phyloP scores from a whole-genome alignment of 192 early-diverging fungal genomes.

The Podila minutissima region DNA sequence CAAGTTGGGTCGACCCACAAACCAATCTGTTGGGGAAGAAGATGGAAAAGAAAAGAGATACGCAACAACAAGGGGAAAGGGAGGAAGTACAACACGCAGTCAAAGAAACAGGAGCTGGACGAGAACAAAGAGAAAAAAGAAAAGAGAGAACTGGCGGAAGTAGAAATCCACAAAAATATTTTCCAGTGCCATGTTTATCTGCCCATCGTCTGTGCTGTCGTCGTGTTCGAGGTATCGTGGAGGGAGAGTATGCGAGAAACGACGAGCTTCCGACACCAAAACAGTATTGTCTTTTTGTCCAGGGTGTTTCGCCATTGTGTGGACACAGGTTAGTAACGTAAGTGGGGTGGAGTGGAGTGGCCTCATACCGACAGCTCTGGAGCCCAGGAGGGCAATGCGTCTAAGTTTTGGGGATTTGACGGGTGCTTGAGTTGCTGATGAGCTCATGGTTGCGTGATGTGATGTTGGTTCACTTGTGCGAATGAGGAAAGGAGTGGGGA shows the following conservation, averaged over 20 bases:
- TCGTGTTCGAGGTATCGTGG: too few relatives aligned
- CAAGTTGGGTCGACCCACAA: neutral
- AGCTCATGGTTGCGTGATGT: constrained; percentile 12
- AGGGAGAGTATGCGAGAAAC: too few relatives aligned
- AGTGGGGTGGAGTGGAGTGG: neutral
- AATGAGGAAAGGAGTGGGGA: constrained; percentile 17
- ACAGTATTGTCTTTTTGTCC: too few relatives aligned
- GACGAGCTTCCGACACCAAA: too few relatives aligned
- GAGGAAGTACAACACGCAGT: neutral
- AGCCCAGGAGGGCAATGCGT: constrained; percentile 84
- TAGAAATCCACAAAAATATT: too few relatives aligned
- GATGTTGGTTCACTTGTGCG: neutral
- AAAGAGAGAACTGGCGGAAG: neutral
- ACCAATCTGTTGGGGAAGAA: too few relatives aligned
- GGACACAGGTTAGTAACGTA: neutral
- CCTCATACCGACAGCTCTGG: constrained; percentile 77
- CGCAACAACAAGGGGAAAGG: too few relatives aligned
- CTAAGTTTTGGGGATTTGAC: constrained; percentile 69
- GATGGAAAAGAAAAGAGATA: neutral
- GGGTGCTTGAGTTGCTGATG: constrained; percentile 31
- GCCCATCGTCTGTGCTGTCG: too few relatives aligned
- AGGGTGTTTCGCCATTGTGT: too few relatives aligned
- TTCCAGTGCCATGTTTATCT: too few relatives aligned
- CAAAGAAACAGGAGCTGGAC: neutral
- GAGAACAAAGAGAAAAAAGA: too few relatives aligned